Evolutionary conservation across 2,329 filamentous ascomycete genomes (phyloP), one percentile per base, ranked within the genome.

Genomic region (Sclerotinia glacialis): DNA sequence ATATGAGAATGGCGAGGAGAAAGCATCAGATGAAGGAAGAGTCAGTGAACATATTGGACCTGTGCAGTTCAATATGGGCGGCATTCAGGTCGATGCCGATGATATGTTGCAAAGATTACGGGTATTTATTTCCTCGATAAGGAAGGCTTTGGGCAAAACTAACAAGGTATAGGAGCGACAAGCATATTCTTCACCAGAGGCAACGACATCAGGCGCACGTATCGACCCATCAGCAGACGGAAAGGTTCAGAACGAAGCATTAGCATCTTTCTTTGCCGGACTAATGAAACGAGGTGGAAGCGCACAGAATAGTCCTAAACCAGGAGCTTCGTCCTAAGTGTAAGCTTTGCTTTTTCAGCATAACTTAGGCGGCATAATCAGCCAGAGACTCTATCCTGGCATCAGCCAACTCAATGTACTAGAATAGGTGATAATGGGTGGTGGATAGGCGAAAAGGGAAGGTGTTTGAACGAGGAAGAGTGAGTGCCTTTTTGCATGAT

Each of bases 11-110:
- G 56, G 64, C 18, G 72, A 73, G 21, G 73, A 75, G n/a, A 65
- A 59, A 16, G 61, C 65, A 31, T 67, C 37, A 26, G 73, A 75
- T 42, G 74, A 73, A 62, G 72, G 71, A 3, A 69, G 72, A 28
- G 73, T 76, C 14, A 76, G 70, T 68, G 91, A 94, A 74, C 93
- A 96, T 73, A 96, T 97, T 74, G 93, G 93, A 0, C 93, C 93
- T 0, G 93, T 97, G 70, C 93, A 97, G 76, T 97, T 98, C 80
- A 99, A 99, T 77, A 95, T 99, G 85, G 95, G 95, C 52, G 95
- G 95, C 64, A 97, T 99, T 70, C 93, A 97, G 76, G 91, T 97
- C 40, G 93, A 97, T 78, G 93, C 93, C 11, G 93, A 97, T 75
- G 93, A 97, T 74, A 95, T 96, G 90, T 80, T 97, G 67, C 90